Evolutionary conservation across 2,329 filamentous ascomycete species (phyloP).

Genomic region (Pyrenochaeta sp.): DNA sequence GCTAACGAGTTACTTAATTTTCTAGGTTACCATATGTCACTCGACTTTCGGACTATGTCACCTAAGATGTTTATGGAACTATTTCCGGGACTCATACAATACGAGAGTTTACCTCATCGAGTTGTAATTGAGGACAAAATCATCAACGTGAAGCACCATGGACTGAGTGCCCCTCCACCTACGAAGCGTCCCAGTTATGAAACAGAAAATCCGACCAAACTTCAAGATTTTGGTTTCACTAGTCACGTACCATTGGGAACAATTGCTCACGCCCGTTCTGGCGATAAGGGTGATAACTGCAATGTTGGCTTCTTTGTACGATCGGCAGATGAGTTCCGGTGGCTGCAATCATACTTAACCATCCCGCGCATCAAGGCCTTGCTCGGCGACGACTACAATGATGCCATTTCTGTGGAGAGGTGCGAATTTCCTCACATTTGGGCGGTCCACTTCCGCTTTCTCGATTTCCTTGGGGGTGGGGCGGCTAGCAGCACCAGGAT

Average conservation of each 20-base stretch:
- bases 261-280: slow-evolving; percentile 50
- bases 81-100: slow-evolving; percentile 2
- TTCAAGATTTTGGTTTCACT: not conserved
- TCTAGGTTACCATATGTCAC: slow-evolving; percentile 54
- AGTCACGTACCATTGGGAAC: slow-evolving; percentile 40
- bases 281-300: slow-evolving; percentile 37
- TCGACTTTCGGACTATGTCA: slow-evolving; percentile 56
- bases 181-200: not conserved
- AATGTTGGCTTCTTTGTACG: slow-evolving; percentile 52
- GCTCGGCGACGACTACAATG: too few relatives aligned
- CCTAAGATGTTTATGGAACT: slow-evolving; percentile 56
- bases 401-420: too few relatives aligned
- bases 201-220: not conserved
- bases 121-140: not conserved
- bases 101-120: not conserved
- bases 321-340: too few relatives aligned
- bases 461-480: too few relatives aligned
- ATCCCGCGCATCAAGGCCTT: too few relatives aligned
- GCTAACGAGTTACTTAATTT: not conserved
- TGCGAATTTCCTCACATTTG: too few relatives aligned
- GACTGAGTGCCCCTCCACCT: not conserved
- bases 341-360: too few relatives aligned
- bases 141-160: not conserved
- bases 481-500: too few relatives aligned
- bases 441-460: too few relatives aligned